Base-by-base conservation (phyloP, 164 flowering plant genomes). In the Aristolochia californica region DNA sequence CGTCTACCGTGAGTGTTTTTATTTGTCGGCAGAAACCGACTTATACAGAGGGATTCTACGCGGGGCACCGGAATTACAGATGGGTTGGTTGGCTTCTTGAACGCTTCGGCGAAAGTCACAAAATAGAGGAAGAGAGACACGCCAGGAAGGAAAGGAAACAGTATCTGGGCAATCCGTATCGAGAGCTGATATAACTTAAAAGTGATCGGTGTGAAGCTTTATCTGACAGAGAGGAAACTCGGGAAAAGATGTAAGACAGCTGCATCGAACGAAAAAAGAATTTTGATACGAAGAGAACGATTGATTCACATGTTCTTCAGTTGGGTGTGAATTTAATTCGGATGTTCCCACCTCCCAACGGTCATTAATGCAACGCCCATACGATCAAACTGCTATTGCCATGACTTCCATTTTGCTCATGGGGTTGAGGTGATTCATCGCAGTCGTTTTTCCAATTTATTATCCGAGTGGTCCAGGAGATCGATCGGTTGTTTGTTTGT, bases 11-110 rank as follows among this genome's bases (percentile, higher is more conserved):
- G 55, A 47, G 55, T 23, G 45, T 0, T 21, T 13, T 55, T 25
- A 16, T 44, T 10, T 17, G 2, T 62, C 48, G 40, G 54, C 54
- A 15, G 49, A 47, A 62, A 62, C 66, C 66, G 25, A 62, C 44
- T 28, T 43, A 28, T 22, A 27, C 34, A 7, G 43, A 12, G 18
- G 11, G 44, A 15, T 56, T 56, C 23, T 24, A 48, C 56, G 12
- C 26, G 34, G 24, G 25, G 60, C 26, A 50, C 57, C 57, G 64
- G 43, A 55, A 48, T 56, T 62, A 5, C 23, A 10, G 66, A 21
- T 48, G 34, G 44, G 24, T 21, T 25, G 16, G 22, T 16, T n/a
- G 62, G 59, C 24, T 5, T 16, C 34, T 55, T 23, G 24, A 21
- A 55, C 44, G 5, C 48, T 38, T 38, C 40, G 40, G 38, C 10